Percentiles rank a stretch among this genome's conserved stretches.
Evolutionary conservation across 2,329 filamentous ascomycete species (phyloP).

Genomic region (Chrysosphaeria jannelii): DNA sequence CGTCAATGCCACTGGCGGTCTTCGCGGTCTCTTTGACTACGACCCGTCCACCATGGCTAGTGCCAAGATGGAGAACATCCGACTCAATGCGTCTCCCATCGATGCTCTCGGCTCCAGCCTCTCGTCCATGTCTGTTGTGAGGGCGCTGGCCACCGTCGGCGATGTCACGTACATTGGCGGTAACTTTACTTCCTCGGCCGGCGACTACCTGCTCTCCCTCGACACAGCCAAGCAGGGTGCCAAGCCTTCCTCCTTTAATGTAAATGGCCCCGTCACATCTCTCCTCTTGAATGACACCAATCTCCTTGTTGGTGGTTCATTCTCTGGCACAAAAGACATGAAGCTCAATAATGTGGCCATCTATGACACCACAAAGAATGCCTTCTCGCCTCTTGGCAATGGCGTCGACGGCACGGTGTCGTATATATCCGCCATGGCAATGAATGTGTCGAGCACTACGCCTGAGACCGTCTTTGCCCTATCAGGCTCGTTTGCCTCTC

Average conservation of each 20-base stretch:
- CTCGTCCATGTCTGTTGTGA: conserved; percentile 33
- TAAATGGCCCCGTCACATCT: conserved; percentile 49
- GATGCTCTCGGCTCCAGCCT: conserved; percentile 48
- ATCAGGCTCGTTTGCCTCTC: conserved; percentile 47
- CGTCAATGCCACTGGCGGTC: conserved; percentile 40
- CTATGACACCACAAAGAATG: conserved; percentile 35
- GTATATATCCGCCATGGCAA: conserved; percentile 40
- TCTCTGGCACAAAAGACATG: conserved; percentile 39
- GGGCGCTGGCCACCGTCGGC: conserved; percentile 30
- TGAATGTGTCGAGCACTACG: conserved; percentile 43
- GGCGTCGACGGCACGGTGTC: conserved; percentile 59
- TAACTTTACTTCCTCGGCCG: conserved; percentile 41
- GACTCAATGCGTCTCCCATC: conserved; percentile 43
- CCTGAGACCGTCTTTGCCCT: conserved; percentile 50
- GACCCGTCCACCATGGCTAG: conserved; percentile 32
- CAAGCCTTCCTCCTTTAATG: conserved; percentile 33
- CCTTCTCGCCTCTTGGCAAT: conserved; percentile 54
- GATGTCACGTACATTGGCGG: conserved; percentile 50
- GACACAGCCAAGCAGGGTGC: conserved; percentile 28
- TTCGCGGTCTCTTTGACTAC: conserved; percentile 82
- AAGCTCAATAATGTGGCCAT: conserved; percentile 47
- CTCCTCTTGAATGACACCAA: conserved; percentile 34
- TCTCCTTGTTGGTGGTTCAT: conserved; percentile 63
- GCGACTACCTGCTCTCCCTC: conserved; percentile 52
- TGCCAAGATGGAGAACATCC: conserved; percentile 18